Conservation (phyloP, 306 rosid genomes). For the Vigna nakashimae region DNA sequence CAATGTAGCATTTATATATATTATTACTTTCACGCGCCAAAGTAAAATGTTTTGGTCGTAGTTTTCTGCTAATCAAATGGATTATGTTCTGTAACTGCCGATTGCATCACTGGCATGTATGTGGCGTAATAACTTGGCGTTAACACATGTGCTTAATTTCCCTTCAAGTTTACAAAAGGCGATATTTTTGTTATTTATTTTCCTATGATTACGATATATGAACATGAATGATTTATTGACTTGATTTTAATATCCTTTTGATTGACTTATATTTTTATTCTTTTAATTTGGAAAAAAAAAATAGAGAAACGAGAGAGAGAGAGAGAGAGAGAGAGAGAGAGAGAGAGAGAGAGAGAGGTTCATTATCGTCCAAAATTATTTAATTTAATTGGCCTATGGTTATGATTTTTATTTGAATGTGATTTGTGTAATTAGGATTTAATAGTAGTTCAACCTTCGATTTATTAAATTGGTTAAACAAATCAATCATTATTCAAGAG, state of each 20-base stretch:
- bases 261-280: neutral
- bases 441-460: neutral
- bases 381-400: neutral
- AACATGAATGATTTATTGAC: neutral
- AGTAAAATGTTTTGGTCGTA: neutral
- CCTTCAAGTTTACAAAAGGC: neutral
- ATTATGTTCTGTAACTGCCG: neutral
- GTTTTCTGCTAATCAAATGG: neutral
- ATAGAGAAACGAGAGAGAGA: neutral
- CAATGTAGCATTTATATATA: neutral
- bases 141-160: slow-evolving; percentile 27
- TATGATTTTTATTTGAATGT: neutral
- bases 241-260: neutral
- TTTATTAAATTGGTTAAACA: neutral
- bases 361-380: neutral
- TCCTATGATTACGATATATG: neutral
- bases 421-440: neutral
- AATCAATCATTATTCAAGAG: neutral
- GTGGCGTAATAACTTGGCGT: slow-evolving; percentile 8
- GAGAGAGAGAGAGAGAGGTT: neutral
- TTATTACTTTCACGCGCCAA: neutral
- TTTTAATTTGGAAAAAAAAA: neutral
- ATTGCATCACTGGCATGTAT: slow-evolving; percentile 20
- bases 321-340: neutral
- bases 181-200: neutral